A percentile compares a stretch with the other conserved stretches of the same genome.
phyloP scores from a whole-genome alignment of 2,329 filamentous ascomycete species.

The Aureobasidium lini region DNA sequence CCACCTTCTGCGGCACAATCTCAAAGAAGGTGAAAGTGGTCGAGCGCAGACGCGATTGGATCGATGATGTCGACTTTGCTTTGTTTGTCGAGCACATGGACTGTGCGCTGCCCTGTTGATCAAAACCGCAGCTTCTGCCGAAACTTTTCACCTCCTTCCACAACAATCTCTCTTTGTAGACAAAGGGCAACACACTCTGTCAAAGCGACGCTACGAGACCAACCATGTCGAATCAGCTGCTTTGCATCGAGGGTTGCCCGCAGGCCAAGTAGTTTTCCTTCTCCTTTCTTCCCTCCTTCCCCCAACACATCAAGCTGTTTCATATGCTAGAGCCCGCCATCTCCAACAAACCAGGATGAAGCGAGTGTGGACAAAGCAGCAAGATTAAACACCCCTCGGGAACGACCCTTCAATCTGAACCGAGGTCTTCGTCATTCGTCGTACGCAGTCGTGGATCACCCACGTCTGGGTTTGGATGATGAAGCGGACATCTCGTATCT shows the following conservation, averaged over 20 bases:
- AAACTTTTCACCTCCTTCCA: neutral
- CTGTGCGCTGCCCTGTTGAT: neutral
- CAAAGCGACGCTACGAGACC: neutral
- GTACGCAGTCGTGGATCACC: constrained; percentile 1
- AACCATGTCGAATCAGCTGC: neutral
- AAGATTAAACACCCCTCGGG: constrained; percentile 22
- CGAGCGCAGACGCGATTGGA: constrained; percentile 1
- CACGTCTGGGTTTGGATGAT: constrained; percentile 2
- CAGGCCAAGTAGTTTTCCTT: neutral
- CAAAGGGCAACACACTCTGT: neutral
- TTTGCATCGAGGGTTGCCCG: neutral
- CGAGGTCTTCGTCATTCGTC: neutral
- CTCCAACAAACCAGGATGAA: constrained; percentile 29
- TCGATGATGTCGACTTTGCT: constrained; percentile 3
- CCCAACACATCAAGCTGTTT: constrained; percentile 24
- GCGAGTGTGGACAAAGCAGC: constrained; percentile 38
- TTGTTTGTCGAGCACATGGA: constrained; percentile 8
- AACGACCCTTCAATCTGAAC: neutral
- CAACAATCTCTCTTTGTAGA: neutral
- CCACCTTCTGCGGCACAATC: neutral
- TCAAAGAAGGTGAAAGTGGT: neutral
- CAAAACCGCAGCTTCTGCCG: neutral
- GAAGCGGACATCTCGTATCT: constrained; percentile 4
- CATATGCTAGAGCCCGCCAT: constrained; percentile 36
- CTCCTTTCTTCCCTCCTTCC: neutral